Base-by-base conservation (phyloP, 2,329 filamentous ascomycete genomes). In the Scedosporium aurantiacum region DNA sequence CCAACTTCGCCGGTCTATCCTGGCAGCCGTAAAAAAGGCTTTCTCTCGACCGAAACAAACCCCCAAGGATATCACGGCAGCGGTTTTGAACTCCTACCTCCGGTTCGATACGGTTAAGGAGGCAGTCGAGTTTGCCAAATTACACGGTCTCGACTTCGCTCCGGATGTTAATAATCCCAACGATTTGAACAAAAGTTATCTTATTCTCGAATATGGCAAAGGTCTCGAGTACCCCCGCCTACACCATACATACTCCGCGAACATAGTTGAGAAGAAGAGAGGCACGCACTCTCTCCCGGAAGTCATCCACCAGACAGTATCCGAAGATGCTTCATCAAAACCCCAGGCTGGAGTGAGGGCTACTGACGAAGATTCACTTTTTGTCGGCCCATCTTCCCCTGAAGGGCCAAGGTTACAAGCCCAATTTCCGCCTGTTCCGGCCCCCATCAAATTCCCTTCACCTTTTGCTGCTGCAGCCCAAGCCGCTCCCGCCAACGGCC, bases 81-180 rank as follows among this genome's bases (percentile, higher is more conserved):
- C 74, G 0, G 78, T 77, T 4, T 70, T 87, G 27, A 85, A 85
- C 67, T 73, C 71, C 7, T 80, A 82, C 63, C 74, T 88, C n/a
- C 76, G 78, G 16, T 91, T 90, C 65, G 89, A 90, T 64, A 83
- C 81, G 0, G 79, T 87, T 61, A 73, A 81, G 37, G 84, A 91
- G 62, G 86, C 89, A 7, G 77, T 88, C 16, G 76, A 80, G 1
- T 86, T 90, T 70, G 84, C 83, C 0, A 78, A 82, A 65, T 72
- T 79, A n/a, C 82, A 85, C 62, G 77, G 77, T 7, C 73, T 87
- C 32, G 72, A 76, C 23, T 85, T 86, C 60, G 72, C 77, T 1
- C 64, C 70, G 37, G 70, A 72, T 28, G 68, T 70, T 6, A 67
- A 72, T 2, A 63, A 69, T 7, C 71, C 74, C 52, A 63, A 72